Evolutionary conservation across 805 yeast genomes (phyloP), one percentile per base, ranked within the genome.

Genomic region (Yamadazyma laniorum): DNA sequence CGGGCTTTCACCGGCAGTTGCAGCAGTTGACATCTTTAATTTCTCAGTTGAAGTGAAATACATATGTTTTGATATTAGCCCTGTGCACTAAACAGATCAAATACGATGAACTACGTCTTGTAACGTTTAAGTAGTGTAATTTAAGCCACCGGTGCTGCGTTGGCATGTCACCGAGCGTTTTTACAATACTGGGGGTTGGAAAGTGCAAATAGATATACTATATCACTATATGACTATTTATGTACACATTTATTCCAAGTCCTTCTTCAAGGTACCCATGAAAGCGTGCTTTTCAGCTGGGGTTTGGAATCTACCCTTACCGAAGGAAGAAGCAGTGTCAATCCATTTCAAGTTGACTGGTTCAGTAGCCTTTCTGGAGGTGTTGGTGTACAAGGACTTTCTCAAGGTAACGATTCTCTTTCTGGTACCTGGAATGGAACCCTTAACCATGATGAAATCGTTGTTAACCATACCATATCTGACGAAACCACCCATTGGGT

Each of bases 251-350:
- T 28, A 28, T 29, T 37, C 77, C 70, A 87, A 81, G 75, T 90
- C 97, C 84, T 87, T 90, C 95, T 93, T 93, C 73, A 93, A 85
- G 68, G 99, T 91, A 80, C 99, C 99, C 80, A 90, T 65, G 91
- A 93, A 93, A 70, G 99, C 95, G 70, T 84, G 89, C 90, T 95
- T 95, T 83, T 93, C 99, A 74, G 97, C 98, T 65, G 97, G 95
- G 67, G 99, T 93, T 81, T 93, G 99, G 98, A 93, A 93, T 85
- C 99, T 93, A 82, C 99, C 99, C 88, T 93, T 95, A 85, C 99
- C 99, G 90, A 93, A 93, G 79, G 91, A 90, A 67, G 99, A 93
- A 70, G 99, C 96, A 64, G 99, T 93, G 75, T 93, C 99, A 72
- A 93, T 93, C 99, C 98, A 93, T 79, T 93, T 93, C 77, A 93